These are phyloP conservation scores for Penicillium thymicola DNA, from an alignment of 2,329 filamentous ascomycete genomes.

Conservation along the genomic window DNA sequence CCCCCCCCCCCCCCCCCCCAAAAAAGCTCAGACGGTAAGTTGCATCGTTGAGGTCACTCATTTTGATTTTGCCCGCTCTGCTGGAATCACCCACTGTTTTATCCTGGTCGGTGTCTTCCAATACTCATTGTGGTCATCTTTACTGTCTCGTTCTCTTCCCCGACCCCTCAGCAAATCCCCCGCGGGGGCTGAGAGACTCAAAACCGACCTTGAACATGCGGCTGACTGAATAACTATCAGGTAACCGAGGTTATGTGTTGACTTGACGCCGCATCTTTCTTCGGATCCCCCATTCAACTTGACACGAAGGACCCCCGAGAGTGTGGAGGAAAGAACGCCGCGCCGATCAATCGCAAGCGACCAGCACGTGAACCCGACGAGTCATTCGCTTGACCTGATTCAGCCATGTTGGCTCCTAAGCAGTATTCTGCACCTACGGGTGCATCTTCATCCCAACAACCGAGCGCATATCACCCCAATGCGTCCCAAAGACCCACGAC, in stretches of 20 bases:
- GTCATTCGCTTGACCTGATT: neutral
- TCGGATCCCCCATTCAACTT: conserved; percentile 7
- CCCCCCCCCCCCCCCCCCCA: no score
- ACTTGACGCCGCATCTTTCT: conserved; percentile 4
- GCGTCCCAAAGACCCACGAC: conserved; percentile 29
- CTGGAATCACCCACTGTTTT: conserved; percentile 3
- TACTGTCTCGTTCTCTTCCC: neutral
- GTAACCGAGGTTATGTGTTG: conserved; percentile 19
- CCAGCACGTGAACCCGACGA: neutral
- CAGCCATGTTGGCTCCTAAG: conserved; percentile 44
- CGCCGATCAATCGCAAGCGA: conserved; percentile 2
- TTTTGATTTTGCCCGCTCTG: conserved; percentile 13
- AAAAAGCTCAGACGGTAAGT: conserved; percentile 21
- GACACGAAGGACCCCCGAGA: conserved; percentile 8
- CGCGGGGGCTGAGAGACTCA: neutral
- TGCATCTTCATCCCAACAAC: conserved; percentile 33
- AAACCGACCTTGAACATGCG: conserved; percentile 1
- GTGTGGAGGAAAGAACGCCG: conserved; percentile 11
- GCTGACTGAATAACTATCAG: conserved; percentile 6
- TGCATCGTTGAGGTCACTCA: conserved; percentile 7
- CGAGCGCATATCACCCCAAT: conserved; percentile 32
- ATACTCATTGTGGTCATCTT: neutral
- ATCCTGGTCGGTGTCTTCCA: neutral
- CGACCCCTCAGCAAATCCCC: conserved; percentile 2
- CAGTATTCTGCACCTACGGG: conserved; percentile 36